Percentiles rank a stretch among this genome's conserved stretches.
Evolutionary conservation across 2,329 filamentous ascomycete genomes (phyloP).

Genomic region (Pseudocercospora cruenta): DNA sequence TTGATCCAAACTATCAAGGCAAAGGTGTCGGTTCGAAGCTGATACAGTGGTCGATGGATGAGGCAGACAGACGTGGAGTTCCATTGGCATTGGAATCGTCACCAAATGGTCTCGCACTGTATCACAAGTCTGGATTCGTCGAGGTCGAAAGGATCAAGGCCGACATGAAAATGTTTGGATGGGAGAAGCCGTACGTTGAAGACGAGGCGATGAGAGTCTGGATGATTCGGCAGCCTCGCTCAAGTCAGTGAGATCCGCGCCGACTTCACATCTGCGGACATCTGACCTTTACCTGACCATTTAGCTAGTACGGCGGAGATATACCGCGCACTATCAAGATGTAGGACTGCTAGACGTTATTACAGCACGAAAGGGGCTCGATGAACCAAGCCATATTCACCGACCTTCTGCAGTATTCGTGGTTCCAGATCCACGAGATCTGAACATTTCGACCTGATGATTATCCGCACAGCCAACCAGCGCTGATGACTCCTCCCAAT

Average conservation of each 20-base stretch:
- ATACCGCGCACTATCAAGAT: no score
- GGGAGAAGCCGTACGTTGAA: conserved; percentile 29
- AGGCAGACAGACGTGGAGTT: conserved; percentile 15
- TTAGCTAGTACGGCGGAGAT: not conserved
- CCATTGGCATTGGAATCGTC: conserved; percentile 18
- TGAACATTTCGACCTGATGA: not conserved
- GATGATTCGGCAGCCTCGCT: conserved; percentile 22
- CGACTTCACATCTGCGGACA: not conserved
- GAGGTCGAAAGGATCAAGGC: conserved; percentile 27
- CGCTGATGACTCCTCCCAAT: no score
- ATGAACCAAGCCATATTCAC: not conserved
- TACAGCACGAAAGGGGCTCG: not conserved
- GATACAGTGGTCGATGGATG: conserved; percentile 4
- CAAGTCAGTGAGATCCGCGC: not conserved
- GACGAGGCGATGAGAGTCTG: conserved; percentile 31
- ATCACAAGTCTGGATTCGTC: conserved; percentile 14
- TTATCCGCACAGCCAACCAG: no score
- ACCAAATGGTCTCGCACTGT: conserved; percentile 16
- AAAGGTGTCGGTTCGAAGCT: conserved; percentile 17
- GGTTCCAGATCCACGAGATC: not conserved
- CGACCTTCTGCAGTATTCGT: not conserved
- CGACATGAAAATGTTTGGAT: conserved; percentile 32
- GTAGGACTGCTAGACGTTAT: no score
- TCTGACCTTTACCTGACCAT: no score
- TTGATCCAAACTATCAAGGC: conserved; percentile 12